Percentiles rank a stretch among this genome's conserved stretches.
Conservation (phyloP, 106 monocot genomes). For the Hemerocallis citrina region DNA sequence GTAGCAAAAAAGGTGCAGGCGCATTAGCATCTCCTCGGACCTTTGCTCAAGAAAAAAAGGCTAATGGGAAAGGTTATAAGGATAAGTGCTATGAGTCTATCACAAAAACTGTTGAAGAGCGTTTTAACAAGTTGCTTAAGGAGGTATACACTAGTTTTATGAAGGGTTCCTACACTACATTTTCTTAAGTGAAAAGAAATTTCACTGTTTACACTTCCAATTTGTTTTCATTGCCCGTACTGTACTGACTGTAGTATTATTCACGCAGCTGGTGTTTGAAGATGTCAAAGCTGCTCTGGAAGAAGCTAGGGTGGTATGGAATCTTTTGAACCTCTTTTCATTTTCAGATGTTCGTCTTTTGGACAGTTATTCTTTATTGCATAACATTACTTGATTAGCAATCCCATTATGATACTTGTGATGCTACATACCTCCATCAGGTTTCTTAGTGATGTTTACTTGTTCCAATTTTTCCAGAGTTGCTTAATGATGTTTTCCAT, state of each 20-base stretch:
- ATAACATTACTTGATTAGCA: too few relatives aligned
- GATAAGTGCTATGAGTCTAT: constrained; percentile 99
- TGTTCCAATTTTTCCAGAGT: too few relatives aligned
- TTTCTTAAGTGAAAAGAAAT: background rate
- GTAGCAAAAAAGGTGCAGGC: constrained; percentile 60
- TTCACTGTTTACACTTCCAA: background rate
- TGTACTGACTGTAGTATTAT: constrained; percentile 11
- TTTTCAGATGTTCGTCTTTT: constrained; percentile 1
- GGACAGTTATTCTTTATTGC: too few relatives aligned
- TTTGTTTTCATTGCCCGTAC: background rate
- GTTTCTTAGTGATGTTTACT: too few relatives aligned
- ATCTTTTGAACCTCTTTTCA: background rate
- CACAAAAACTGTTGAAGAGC: constrained; percentile 79
- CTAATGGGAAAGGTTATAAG: constrained; percentile 84
- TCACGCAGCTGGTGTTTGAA: constrained; percentile 74
- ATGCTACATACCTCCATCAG: too few relatives aligned
- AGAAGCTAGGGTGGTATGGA: constrained; percentile 75
- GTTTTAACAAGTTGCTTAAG: constrained; percentile 80
- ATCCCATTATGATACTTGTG: too few relatives aligned
- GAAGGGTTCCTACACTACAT: background rate
- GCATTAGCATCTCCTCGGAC: constrained; percentile 42
- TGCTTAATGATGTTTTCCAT: too few relatives aligned
- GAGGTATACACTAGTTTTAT: constrained; percentile 31
- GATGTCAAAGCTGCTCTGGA: constrained; percentile 94
- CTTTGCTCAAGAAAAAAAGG: constrained; percentile 49